Evolutionary conservation across 176 grass and related monocot genomes (phyloP).

Genomic region (Dendrocalamus sinicus): DNA sequence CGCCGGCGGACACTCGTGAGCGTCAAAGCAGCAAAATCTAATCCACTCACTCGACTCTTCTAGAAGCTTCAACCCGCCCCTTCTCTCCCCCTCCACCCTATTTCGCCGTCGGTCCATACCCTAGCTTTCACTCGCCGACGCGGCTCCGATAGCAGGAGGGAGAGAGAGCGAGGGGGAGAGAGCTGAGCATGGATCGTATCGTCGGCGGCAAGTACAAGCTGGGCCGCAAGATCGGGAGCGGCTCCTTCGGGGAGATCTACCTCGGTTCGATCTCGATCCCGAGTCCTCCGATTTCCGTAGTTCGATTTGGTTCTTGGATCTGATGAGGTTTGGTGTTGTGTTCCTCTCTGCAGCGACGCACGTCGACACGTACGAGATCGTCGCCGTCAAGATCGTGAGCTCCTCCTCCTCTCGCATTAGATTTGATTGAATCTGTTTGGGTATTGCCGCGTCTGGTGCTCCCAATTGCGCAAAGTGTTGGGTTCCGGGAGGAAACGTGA

Average conservation of each 20-base stretch:
- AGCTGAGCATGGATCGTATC: conserved; percentile 61
- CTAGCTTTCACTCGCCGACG: conserved; percentile 42
- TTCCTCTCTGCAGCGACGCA: conserved; percentile 66
- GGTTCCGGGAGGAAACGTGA: background rate
- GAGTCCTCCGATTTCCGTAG: background rate
- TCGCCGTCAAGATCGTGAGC: conserved; percentile 86
- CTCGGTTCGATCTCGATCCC: conserved; percentile 51
- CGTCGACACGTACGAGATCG: conserved; percentile 82
- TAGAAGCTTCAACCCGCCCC: conserved; percentile 40
- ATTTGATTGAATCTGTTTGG: conserved; percentile 22
- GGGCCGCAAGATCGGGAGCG: conserved; percentile 78
- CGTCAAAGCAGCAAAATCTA: background rate
- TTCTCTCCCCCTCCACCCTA: background rate
- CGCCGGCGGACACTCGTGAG: too few species aligned
- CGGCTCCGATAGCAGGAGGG: background rate
- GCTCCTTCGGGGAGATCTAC: conserved; percentile 79
- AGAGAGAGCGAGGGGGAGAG: background rate
- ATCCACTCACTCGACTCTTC: conserved; percentile 15
- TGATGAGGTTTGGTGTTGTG: conserved; percentile 20
- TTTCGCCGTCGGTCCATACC: conserved; percentile 30
- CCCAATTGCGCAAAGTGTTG: background rate
- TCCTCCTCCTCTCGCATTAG: background rate
- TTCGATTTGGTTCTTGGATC: conserved; percentile 22
- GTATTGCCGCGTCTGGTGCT: background rate
- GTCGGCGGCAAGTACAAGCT: conserved; percentile 73